phyloP scores from a whole-genome alignment of 2,329 filamentous ascomycete genomes.

The Neophaeococcomyces aloes region DNA sequence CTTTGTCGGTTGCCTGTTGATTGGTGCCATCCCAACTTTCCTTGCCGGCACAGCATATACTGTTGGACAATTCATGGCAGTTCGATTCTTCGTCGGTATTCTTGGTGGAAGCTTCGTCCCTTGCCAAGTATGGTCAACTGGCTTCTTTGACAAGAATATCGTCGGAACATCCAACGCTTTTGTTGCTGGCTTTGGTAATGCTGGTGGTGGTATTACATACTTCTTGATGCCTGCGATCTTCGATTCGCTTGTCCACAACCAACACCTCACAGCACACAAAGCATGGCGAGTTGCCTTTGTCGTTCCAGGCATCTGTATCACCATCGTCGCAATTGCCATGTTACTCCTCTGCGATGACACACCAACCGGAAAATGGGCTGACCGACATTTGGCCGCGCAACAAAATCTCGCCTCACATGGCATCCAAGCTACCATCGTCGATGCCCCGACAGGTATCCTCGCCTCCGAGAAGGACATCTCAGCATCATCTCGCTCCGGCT shows the following conservation, averaged over 20 bases:
- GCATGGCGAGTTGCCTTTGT: conserved; percentile 81
- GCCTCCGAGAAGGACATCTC: conserved; percentile 23
- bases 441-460: conserved; percentile 22
- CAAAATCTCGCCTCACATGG: conserved; percentile 43
- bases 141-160: conserved; percentile 86
- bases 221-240: conserved; percentile 88
- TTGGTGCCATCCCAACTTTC: conserved; percentile 70
- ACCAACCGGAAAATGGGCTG: conserved; percentile 69
- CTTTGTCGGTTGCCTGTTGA: conserved; percentile 65
- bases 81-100: conserved; percentile 36
- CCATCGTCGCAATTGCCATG: conserved; percentile 55
- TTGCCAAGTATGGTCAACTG: conserved; percentile 86
- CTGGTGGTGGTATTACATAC: conserved; percentile 83
- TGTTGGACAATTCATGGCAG: conserved; percentile 41
- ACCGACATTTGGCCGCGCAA: conserved; percentile 51
- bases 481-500: conserved; percentile 16
- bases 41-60: conserved; percentile 67
- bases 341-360: conserved; percentile 69
- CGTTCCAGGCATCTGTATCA: conserved; percentile 69
- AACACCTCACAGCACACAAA: conserved; percentile 52
- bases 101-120: conserved; percentile 36
- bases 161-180: conserved; percentile 82
- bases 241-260: conserved; percentile 56
- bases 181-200: conserved; percentile 74
- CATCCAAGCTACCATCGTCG: conserved; percentile 20